These are phyloP conservation scores for Penicillium sp. DNA, from an alignment of 2,329 filamentous ascomycete species.

Conservation along the genomic window DNA sequence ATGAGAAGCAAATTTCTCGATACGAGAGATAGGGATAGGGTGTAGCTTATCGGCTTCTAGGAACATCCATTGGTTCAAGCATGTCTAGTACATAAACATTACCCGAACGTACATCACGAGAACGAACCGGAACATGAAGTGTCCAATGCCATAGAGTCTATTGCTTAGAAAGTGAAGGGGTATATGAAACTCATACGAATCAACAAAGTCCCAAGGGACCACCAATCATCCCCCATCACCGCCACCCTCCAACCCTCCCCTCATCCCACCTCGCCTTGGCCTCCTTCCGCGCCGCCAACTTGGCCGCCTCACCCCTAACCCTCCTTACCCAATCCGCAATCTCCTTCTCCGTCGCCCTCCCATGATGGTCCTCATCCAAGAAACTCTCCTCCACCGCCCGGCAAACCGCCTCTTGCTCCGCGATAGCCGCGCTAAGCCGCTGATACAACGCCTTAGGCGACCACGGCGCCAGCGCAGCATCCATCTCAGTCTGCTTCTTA, in stretches of 20 bases:
- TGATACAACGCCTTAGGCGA: constrained; percentile 85
- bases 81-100: too few species aligned
- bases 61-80: too few species aligned
- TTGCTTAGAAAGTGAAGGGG: neutral
- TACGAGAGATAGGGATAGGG: too few species aligned
- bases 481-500: constrained; percentile 85
- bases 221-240: constrained; percentile 53
- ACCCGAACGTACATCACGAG: too few species aligned
- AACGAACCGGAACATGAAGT: too few species aligned
- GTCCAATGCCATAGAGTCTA: neutral
- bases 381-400: constrained; percentile 90
- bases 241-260: constrained; percentile 91
- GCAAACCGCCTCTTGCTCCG: constrained; percentile 81
- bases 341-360: constrained; percentile 73
- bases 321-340: constrained; percentile 79
- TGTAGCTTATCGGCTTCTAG: too few species aligned
- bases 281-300: constrained; percentile 79
- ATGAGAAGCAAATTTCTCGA: too few species aligned
- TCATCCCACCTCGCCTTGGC: constrained; percentile 95
- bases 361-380: constrained; percentile 62
- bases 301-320: constrained; percentile 76
- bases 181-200: neutral
- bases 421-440: constrained; percentile 71
- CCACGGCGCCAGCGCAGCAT: constrained; percentile 79
- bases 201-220: neutral